Evolutionary conservation across 371 early-diverging fungal genomes (phyloP).

Genomic region (Mortierella sp.): DNA sequence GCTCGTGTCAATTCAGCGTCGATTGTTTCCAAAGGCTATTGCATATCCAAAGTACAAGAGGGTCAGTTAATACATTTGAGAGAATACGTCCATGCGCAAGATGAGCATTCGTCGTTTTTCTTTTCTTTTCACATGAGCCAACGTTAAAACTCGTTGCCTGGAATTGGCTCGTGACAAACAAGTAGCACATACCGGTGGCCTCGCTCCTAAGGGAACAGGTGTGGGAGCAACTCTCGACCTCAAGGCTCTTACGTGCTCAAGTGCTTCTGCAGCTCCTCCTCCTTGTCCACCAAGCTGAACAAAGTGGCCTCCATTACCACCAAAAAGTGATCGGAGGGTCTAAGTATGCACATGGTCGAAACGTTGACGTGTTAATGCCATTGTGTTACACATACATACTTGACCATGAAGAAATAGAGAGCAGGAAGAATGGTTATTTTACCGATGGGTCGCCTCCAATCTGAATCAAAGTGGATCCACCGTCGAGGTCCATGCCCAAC

Average conservation of each 20-base stretch:
- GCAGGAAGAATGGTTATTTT: background rate
- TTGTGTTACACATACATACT: background rate
- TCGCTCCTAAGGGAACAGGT: conserved; percentile 35
- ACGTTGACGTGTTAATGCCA: background rate
- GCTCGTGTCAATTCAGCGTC: conserved; percentile 53
- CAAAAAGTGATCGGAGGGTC: conserved; percentile 33
- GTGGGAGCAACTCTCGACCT: conserved; percentile 26
- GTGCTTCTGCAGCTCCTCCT: conserved; percentile 8
- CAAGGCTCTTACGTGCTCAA: conserved; percentile 18
- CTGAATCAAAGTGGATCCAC: conserved; percentile 32
- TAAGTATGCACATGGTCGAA: conserved; percentile 12
- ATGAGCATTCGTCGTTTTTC: background rate
- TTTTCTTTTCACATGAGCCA: conserved; percentile 9
- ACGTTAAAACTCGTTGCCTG: background rate
- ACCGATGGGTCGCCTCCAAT: conserved; percentile 41
- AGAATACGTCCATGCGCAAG: conserved; percentile 16
- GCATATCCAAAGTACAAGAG: background rate
- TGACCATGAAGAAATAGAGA: background rate
- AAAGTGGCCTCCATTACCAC: conserved; percentile 10
- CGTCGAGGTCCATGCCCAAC: conserved; percentile 30
- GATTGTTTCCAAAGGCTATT: conserved; percentile 48
- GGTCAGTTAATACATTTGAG: conserved; percentile 1
- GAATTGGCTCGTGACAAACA: conserved; percentile 28
- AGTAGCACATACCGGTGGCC: conserved; percentile 35
- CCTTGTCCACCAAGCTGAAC: background rate